A percentile compares a stretch with the other conserved stretches of the same genome.
These are phyloP conservation scores for Lipomyces kockii DNA, from an alignment of 805 yeast species.

Conservation along the genomic window DNA sequence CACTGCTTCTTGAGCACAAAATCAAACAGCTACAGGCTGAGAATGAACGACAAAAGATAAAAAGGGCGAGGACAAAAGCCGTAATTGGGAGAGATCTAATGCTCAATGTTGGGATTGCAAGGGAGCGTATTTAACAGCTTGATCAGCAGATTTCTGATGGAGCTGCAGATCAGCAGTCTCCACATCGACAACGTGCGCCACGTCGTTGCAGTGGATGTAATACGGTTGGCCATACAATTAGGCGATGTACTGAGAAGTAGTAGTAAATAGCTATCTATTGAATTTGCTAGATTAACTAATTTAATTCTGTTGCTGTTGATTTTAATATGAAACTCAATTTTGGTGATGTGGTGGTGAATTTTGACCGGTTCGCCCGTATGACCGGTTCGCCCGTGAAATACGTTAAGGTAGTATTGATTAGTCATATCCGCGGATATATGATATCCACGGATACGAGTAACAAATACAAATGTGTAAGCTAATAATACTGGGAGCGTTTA, in stretches of 20 bases:
- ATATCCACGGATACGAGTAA: too few relatives aligned
- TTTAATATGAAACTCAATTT: too few relatives aligned
- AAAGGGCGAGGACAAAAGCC: background rate
- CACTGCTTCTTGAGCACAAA: background rate
- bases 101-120: constrained; percentile 1
- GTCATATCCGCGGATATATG: too few relatives aligned
- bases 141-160: background rate
- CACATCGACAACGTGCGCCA: background rate
- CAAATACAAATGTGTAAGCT: too few relatives aligned
- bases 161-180: background rate
- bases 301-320: too few relatives aligned
- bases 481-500: too few relatives aligned
- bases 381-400: too few relatives aligned
- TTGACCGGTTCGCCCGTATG: too few relatives aligned
- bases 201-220: background rate
- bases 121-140: constrained; percentile 1
- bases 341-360: too few relatives aligned
- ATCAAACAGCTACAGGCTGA: background rate
- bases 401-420: too few relatives aligned
- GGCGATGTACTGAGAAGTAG: background rate
- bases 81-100: background rate
- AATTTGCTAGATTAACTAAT: too few relatives aligned
- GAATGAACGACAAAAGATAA: background rate
- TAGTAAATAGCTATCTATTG: too few relatives aligned
- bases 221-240: background rate